Percentiles rank a stretch among this genome's conserved stretches.
Conservation (phyloP, 495 filamentous ascomycete genomes). For the Penicillium odoratum region DNA sequence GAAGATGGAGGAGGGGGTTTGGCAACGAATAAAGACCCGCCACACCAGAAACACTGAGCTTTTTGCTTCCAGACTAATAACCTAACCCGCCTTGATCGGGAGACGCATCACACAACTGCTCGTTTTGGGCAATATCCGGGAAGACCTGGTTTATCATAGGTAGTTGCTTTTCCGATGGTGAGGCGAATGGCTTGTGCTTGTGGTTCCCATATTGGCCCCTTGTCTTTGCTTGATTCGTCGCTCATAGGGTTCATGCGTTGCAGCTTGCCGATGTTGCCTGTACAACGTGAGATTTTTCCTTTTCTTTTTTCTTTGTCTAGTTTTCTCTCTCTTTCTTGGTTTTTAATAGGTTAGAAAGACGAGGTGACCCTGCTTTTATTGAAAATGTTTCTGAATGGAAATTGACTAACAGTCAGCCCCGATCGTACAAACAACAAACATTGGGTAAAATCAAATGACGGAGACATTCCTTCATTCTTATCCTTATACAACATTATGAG, state of each 20-base stretch:
- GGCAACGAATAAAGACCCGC: conserved; percentile 8
- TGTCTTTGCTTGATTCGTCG: neutral
- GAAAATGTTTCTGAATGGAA: no score
- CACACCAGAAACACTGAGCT: conserved; percentile 10
- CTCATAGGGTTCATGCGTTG: conserved; percentile 1
- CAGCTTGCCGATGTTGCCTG: conserved; percentile 1
- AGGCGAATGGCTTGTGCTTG: conserved; percentile 1
- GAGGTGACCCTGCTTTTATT: neutral
- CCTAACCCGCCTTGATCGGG: conserved; percentile 4
- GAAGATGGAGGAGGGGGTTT: conserved; percentile 1
- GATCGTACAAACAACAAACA: neutral
- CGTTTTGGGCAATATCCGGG: neutral
- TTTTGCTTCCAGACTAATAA: neutral
- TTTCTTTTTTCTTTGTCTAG: neutral
- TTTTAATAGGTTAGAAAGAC: neutral
- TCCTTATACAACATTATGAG: no score
- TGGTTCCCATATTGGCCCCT: conserved; percentile 1
- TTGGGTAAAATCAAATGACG: neutral
- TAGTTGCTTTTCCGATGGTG: conserved; percentile 5
- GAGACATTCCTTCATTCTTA: neutral
- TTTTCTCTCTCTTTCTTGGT: conserved; percentile 2
- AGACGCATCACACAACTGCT: conserved; percentile 1
- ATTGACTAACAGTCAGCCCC: neutral
- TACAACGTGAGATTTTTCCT: neutral
- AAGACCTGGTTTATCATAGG: neutral